These are phyloP conservation scores for Mortierella polycephala DNA, from an alignment of 371 early-diverging fungal genomes.

Conservation along the genomic window DNA sequence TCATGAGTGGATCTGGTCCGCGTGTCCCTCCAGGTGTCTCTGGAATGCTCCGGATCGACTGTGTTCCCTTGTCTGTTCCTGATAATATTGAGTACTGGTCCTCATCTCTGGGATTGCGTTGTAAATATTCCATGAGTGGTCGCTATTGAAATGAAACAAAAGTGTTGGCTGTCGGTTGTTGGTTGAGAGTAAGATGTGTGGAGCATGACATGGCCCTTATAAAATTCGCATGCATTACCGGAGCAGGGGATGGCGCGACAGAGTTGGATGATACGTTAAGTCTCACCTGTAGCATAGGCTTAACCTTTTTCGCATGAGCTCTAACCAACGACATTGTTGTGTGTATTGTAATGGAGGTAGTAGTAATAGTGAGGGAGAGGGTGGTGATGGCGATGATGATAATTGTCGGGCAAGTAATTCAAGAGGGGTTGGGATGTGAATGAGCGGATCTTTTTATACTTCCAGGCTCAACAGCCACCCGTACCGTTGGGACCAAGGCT, in stretches of 20 bases:
- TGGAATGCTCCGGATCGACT: constrained; percentile 46
- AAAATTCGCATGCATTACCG: constrained; percentile 30
- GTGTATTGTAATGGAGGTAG: neutral
- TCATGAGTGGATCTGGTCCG: constrained; percentile 49
- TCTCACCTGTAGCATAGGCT: constrained; percentile 39
- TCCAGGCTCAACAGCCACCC: neutral
- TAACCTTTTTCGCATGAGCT: constrained; percentile 39
- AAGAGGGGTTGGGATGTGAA: neutral
- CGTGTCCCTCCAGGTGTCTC: constrained; percentile 54
- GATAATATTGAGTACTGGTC: constrained; percentile 24
- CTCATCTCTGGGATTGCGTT: constrained; percentile 46
- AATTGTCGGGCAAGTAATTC: neutral
- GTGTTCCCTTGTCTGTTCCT: constrained; percentile 21
- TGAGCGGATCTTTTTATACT: neutral
- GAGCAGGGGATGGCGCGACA: constrained; percentile 26
- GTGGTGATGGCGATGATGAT: neutral
- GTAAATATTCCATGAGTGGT: constrained; percentile 42
- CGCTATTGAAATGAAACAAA: constrained; percentile 5
- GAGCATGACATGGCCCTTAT: neutral
- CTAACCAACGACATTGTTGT: constrained; percentile 40
- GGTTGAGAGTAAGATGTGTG: neutral
- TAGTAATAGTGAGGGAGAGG: neutral
- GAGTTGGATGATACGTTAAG: constrained; percentile 25
- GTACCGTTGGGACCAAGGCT: neutral
- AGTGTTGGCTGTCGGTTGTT: neutral